Percentiles rank a stretch among this genome's conserved stretches.
Evolutionary conservation across 257 asterid genomes (phyloP).

Genomic region (Fraxinus excelsior): DNA sequence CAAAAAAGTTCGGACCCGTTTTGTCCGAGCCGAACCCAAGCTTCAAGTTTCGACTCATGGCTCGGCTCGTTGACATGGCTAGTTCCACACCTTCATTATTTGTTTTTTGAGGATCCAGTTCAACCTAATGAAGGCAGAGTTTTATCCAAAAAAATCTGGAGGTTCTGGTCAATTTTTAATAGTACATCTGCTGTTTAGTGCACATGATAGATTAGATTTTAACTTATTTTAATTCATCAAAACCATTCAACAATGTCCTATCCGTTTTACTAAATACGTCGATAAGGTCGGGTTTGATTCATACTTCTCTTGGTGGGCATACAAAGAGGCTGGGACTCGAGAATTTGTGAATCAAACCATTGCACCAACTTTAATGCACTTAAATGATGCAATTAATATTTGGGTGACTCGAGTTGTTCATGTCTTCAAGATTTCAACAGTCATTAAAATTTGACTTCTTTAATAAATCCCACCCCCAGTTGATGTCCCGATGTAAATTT

Average conservation of each 20-base stretch:
- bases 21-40: no score
- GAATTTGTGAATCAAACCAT: not conserved
- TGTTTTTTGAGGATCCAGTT: not conserved
- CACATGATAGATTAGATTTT: not conserved
- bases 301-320: not conserved
- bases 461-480: not conserved
- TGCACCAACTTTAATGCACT: not conserved
- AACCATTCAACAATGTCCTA: no score
- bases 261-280: not conserved
- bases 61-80: no score
- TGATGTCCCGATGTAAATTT: not conserved
- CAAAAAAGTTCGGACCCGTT: no score
- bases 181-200: not conserved
- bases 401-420: not conserved
- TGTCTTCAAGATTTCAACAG: not conserved
- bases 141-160: not conserved
- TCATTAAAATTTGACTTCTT: not conserved
- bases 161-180: not conserved
- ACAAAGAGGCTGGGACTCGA: not conserved
- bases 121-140: not conserved
- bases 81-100: no score
- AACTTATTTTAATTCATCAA: no score
- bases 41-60: no score
- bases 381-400: not conserved
- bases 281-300: not conserved